Evolutionary conservation across 2,329 filamentous ascomycete genomes (phyloP).

Genomic region (Penicillium nordicum): DNA sequence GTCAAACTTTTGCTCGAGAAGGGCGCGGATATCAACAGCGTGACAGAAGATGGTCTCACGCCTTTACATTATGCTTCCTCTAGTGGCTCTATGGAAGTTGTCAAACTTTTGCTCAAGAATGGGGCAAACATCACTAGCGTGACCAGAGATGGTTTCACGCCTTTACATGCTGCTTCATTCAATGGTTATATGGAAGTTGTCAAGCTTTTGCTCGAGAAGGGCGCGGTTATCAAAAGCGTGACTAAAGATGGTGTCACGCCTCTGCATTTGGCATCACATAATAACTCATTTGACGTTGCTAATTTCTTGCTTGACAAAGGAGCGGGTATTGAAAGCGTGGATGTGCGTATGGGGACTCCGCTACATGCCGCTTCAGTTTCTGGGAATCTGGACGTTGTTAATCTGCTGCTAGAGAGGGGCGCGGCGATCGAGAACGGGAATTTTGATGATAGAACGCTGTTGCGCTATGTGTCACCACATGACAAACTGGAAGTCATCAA

Average conservation of each 20-base stretch:
- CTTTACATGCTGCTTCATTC: background rate
- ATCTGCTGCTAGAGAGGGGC: background rate
- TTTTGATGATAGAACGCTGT: background rate
- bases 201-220: background rate
- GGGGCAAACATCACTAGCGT: background rate
- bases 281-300: background rate
- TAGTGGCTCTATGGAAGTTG: too few relatives aligned
- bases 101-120: background rate
- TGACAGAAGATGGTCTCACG: accelerated
- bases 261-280: background rate
- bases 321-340: background rate
- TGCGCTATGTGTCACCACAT: background rate
- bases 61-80: background rate
- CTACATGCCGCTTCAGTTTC: background rate
- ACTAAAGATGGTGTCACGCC: background rate
- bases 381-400: background rate
- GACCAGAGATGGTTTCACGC: background rate
- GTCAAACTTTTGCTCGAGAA: background rate
- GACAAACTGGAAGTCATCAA: background rate
- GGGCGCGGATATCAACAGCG: background rate
- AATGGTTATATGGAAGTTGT: background rate
- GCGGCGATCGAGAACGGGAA: background rate
- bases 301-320: background rate
- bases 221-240: background rate
- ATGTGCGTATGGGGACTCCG: background rate